Evolutionary conservation across 257 asterid genomes (phyloP).

Genomic region (Marsdenia floribunda): DNA sequence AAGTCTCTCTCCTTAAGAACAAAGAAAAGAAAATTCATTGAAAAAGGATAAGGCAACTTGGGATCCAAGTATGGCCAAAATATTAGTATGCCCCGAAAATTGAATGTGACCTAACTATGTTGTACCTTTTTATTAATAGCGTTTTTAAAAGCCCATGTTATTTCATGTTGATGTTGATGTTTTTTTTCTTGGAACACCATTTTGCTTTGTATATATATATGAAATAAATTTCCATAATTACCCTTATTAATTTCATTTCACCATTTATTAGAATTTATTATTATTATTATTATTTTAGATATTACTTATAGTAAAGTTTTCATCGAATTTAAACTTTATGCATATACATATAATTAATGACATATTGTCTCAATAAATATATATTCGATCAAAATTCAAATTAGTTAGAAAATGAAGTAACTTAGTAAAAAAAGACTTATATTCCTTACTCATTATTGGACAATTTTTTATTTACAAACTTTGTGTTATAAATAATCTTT

Average conservation of each 20-base stretch:
- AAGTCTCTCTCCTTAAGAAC: neutral
- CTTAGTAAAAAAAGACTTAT: no score
- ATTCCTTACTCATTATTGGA: no score
- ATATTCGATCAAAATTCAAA: no score
- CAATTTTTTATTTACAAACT: no score
- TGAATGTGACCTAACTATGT: slow-evolving; percentile 4
- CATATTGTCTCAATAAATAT: no score
- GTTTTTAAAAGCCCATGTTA: neutral
- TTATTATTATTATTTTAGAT: no score
- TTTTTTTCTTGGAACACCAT: no score
- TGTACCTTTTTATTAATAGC: neutral
- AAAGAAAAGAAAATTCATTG: neutral
- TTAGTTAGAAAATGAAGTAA: no score
- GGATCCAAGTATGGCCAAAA: neutral
- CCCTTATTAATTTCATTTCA: neutral
- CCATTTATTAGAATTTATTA: no score
- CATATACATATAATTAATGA: no score
- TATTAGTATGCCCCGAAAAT: neutral
- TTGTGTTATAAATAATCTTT: no score
- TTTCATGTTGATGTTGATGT: neutral
- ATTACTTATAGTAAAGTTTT: no score
- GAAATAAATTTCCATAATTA: neutral
- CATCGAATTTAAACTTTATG: neutral
- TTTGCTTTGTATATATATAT: neutral
- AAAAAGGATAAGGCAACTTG: neutral